Base-by-base conservation (phyloP, 179 eudicot species). In the Silene vulgaris region DNA sequence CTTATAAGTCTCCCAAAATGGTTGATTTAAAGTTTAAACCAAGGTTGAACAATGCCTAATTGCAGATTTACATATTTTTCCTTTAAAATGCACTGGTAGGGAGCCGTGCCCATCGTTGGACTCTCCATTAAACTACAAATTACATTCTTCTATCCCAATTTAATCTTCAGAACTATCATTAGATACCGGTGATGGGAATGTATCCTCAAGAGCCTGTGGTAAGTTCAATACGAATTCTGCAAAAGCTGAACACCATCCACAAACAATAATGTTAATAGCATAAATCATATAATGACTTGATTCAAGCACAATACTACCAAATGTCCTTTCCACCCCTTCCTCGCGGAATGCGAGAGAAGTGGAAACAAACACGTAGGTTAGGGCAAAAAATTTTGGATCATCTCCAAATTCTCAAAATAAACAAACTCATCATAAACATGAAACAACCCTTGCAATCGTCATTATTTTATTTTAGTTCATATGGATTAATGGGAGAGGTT, bases 181-280 rank as follows among this genome's bases (percentile, higher is more conserved):
- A 12, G 20, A 66, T 11, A 45, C 11, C 74, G 80, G 72, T 14
- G 76, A 29, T 50, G 78, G 72, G 68, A 79, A 81, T 75, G 69
- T 78, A 70, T 86, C 86, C 75, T 88, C 79, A 35, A 87, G 85
- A 75, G 80, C 90, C 80, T 79, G 82, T 20, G 91, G 87, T 78
- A 95, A 86, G 82, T 90, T 92, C 90, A 95, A 76, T 70, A 95
- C 96, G 65, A 90, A 92, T 82, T 95, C 99, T 69, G 99, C 97
- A 82, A 88, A 95, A 32, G 99, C 97, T 90, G 88, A 61, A 70
- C 37, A 80, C 16, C 72, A 63, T 57, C 59, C n/a, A 65, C 64
- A 69, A 77, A 74, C 26, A 64, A 14, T 23, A 26, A 64, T 43
- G 61, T 28, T 20, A 75, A 54, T 30, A 21, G 45, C 56, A 21